Evolutionary conservation across 768 basidiomycete genomes (phyloP), one percentile per base, ranked within the genome.

Genomic region (Leccinum variicolor): DNA sequence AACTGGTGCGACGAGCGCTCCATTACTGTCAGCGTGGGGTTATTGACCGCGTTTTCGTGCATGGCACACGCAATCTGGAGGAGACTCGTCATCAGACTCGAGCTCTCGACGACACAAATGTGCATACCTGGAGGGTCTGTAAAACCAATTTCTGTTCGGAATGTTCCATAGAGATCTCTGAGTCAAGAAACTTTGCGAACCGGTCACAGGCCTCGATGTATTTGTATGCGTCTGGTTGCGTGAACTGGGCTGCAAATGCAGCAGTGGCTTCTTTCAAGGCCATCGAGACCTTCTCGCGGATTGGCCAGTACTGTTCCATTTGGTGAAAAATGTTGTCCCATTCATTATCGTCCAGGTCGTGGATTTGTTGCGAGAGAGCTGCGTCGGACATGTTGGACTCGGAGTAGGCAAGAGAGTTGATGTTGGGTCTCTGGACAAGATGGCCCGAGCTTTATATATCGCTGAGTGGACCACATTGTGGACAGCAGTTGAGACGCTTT

Each of bases 31-130:
- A 68, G 58, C 13, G 6, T 1, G 8, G 36, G 21, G 23, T 64
- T 62, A 2, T 56, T 67, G 52, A 67, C 13, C 13, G 62, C 65
- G n/a, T 52, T 67, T 58, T 69, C 60, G 8, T 67, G 67, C 67
- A 68, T 56, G 5, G 65, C 65, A 36, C 55, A 58, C 3, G 67
- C 66, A 36, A 67, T 25, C 66, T 68, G 52, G 34, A 46, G 6
- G 21, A 19, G 41, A 19, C 15, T 31, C 31, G 11, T 53, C 13
- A 43, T 62, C 21, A 64, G 50, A 36, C 7, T 47, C 14, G 10
- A 10, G 17, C 34, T 28, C 39, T 29, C 43, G 7, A 19, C 17
- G 21, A n/a, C 19, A 17, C 14, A 9, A 43, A 50, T 6, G 4
- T 28, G 41, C 60, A 21, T 55, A 66, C 68, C 53, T 70, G 64